Conservation (phyloP, 2,329 filamentous ascomycete species). For the Daldinia sp. region DNA sequence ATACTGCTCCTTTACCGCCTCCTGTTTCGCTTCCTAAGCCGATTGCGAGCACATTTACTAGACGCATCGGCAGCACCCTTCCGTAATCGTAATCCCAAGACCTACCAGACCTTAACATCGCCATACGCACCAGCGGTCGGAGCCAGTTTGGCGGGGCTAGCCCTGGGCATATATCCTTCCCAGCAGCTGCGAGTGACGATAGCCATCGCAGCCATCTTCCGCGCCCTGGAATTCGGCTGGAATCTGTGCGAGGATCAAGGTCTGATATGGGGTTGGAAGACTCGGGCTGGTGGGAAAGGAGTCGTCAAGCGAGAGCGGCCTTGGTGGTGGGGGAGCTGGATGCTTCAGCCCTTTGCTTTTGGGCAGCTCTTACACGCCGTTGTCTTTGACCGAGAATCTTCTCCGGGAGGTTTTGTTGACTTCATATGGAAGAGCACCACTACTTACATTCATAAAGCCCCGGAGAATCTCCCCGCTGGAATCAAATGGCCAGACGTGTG, state of each 20-base stretch:
- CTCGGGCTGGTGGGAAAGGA: conserved; percentile 51
- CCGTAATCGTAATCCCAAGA: conserved; percentile 80
- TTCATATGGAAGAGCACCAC: conserved; percentile 75
- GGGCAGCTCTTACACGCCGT: conserved; percentile 80
- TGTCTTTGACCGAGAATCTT: conserved; percentile 79
- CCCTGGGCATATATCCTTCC: conserved; percentile 77
- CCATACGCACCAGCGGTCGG: conserved; percentile 88
- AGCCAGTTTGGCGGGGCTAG: conserved; percentile 84
- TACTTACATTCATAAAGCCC: conserved; percentile 79
- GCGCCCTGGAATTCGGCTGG: conserved; percentile 86
- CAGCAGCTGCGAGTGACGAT: conserved; percentile 73
- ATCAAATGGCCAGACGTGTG: conserved; percentile 78
- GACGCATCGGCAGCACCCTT: conserved; percentile 83
- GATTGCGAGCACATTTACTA: conserved; percentile 80
- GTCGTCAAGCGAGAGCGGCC: conserved; percentile 70
- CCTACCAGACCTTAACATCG: conserved; percentile 79
- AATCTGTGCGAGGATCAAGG: conserved; percentile 81
- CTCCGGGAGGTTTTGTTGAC: conserved; percentile 51
- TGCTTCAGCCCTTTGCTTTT: conserved; percentile 78
- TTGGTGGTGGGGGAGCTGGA: conserved; percentile 86
- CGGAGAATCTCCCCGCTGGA: conserved; percentile 70
- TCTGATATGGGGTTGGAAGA: conserved; percentile 67
- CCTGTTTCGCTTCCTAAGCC: conserved; percentile 87
- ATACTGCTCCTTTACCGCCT: conserved; percentile 89
- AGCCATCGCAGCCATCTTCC: conserved; percentile 81